Evolutionary conservation across 2,329 filamentous ascomycete species (phyloP).

Genomic region (Clonostachys rosea): DNA sequence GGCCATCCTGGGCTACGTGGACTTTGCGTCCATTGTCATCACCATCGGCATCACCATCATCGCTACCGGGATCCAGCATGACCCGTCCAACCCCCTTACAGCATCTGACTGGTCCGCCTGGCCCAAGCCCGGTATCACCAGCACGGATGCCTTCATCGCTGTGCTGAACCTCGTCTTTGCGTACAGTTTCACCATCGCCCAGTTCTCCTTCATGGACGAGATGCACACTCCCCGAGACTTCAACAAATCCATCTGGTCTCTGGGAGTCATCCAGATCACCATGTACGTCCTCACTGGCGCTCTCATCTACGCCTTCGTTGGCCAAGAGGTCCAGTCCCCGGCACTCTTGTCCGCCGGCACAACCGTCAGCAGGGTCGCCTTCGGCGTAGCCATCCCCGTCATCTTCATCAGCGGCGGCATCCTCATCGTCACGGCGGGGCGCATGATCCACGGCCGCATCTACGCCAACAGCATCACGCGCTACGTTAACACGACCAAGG

Average conservation of each 20-base stretch:
- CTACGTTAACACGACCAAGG: conserved; percentile 13
- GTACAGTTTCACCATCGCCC: conserved; percentile 45
- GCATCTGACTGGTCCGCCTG: conserved; percentile 26
- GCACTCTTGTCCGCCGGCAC: conserved; percentile 57
- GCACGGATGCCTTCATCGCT: conserved; percentile 49
- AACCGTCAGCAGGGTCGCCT: conserved; percentile 55
- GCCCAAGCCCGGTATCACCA: conserved; percentile 28
- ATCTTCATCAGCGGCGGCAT: conserved; percentile 68
- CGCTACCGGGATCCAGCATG: conserved; percentile 42
- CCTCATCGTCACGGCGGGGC: conserved; percentile 36
- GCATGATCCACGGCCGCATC: conserved; percentile 27
- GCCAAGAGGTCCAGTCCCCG: conserved; percentile 53
- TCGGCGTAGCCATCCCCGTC: conserved; percentile 61
- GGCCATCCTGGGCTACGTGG: conserved; percentile 8
- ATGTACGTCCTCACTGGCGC: conserved; percentile 61
- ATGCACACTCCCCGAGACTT: conserved; percentile 35
- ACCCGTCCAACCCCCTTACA: conserved; percentile 3
- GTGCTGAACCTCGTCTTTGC: conserved; percentile 66
- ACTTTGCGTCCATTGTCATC: conserved; percentile 25
- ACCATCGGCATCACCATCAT: conserved; percentile 61
- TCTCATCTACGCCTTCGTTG: conserved; percentile 63
- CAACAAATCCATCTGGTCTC: conserved; percentile 47
- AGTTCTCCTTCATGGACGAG: conserved; percentile 40
- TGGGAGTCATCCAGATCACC: conserved; percentile 52
- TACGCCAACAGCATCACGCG: conserved; percentile 11